Evolutionary conservation across 2,329 filamentous ascomycete genomes (phyloP), one percentile per base, ranked within the genome.

Genomic region (Penicillium paneum): DNA sequence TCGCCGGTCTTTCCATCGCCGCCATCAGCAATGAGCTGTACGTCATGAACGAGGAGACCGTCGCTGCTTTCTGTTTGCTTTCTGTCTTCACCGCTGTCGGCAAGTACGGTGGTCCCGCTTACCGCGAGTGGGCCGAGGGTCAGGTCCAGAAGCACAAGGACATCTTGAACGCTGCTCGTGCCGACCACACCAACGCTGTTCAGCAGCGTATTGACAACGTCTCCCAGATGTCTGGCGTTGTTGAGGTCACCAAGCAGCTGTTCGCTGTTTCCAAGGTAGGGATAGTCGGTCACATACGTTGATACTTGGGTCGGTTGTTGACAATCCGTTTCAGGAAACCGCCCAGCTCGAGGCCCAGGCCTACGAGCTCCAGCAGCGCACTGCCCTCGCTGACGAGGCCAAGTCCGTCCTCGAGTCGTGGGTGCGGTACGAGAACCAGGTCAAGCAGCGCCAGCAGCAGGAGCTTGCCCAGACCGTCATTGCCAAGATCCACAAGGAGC

Each of bases 21-120:
- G 94, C 91, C 72, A 91, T 99, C 80, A 95, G 90, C 87, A 99
- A 96, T 81, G 94, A 99, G 85, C 91, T 97, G 83, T 97, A 97
- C 80, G 91, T 99, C 75, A 84, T 99, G 79, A 99, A 99, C 82
- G 94, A 99, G 84, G 94, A 99, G 83, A 89, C 92, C 62, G 89
- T 99, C 74, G 90, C 96, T 72, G 90, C 90, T 65, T 85, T 99
- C 80, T 94, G 89, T 77, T 83, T 99, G 70, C 81, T 97, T 73
- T 91, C 88, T 74, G 90, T 97, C 74, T 99, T 96, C 88, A 88
- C 83, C 72, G 91, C 87, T 60, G 83, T 96, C 69, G 93, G 90
- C 81, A 94, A 95, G 79, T 97, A 91, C 76, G 91, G 90, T 71
- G 94, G 93, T 52, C 94, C 94, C 57, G 81, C 87, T 76, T 97